A percentile compares a stretch with the other conserved stretches of the same genome.
Evolutionary conservation across 2,329 filamentous ascomycete species (phyloP).

Genomic region (Byssochlamys sp.): DNA sequence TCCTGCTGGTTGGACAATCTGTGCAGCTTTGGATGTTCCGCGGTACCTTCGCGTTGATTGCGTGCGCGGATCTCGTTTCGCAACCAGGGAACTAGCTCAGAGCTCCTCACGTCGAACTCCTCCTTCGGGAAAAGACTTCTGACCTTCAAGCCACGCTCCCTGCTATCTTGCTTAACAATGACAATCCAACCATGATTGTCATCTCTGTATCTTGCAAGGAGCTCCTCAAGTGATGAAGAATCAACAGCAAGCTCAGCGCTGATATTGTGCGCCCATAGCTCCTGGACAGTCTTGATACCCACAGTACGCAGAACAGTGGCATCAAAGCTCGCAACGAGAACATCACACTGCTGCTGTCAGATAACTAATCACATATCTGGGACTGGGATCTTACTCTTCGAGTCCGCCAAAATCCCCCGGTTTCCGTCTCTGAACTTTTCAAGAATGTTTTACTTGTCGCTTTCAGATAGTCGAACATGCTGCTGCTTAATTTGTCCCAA

Average conservation of each 20-base stretch:
- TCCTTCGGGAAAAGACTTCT: constrained; percentile 70
- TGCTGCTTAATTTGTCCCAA: constrained; percentile 68
- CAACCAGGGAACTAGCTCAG: constrained; percentile 70
- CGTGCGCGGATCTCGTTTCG: constrained; percentile 72
- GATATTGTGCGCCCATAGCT: constrained; percentile 73
- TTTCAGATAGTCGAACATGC: constrained; percentile 46
- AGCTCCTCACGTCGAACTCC: constrained; percentile 64
- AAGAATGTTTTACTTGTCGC: constrained; percentile 45
- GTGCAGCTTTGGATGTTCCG: constrained; percentile 34
- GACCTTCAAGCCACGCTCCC: constrained; percentile 57
- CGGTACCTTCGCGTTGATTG: constrained; percentile 49
- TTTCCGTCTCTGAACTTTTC: constrained; percentile 61
- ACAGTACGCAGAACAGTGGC: constrained; percentile 61
- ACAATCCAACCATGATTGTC: constrained; percentile 80
- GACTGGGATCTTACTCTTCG: constrained; percentile 47
- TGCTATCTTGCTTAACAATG: constrained; percentile 63
- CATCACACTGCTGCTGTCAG: constrained; percentile 57
- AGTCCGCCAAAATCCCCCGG: constrained; percentile 49
- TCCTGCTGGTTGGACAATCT: constrained; percentile 35
- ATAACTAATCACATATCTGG: background rate
- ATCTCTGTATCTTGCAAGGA: constrained; percentile 57
- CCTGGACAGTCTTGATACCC: constrained; percentile 67
- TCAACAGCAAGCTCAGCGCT: constrained; percentile 80
- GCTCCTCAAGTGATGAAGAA: constrained; percentile 66
- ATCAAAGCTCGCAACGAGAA: constrained; percentile 82